Evolutionary conservation across 208 protist genomes (phyloP).

Genomic region (Leishmania lainsoni): DNA sequence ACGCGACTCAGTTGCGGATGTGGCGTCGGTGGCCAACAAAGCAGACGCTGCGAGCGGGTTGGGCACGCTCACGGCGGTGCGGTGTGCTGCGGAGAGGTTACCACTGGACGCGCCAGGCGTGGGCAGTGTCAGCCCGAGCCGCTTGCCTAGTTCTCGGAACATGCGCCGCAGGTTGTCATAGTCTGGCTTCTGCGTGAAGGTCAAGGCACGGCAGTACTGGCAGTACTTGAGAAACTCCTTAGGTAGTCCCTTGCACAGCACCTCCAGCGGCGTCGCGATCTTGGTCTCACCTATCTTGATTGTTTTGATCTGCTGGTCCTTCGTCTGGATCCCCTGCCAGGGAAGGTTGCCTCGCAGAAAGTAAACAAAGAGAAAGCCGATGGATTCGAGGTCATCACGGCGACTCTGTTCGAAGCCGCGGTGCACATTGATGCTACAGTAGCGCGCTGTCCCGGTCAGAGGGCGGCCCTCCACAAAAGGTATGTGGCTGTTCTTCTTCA

Average conservation of each 20-base stretch:
- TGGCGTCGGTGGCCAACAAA: neutral
- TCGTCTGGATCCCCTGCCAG: conserved; percentile 92
- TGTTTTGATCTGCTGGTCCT: conserved; percentile 77
- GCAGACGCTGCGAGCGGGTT: conserved; percentile 18
- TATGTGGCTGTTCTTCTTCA: conserved; percentile 96
- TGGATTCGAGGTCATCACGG: conserved; percentile 94
- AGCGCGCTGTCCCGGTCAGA: conserved; percentile 99
- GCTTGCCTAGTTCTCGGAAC: conserved; percentile 53
- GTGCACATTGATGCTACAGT: conserved; percentile 99
- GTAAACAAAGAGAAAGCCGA: conserved; percentile 94
- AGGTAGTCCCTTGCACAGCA: conserved; percentile 71
- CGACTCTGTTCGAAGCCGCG: conserved; percentile 96
- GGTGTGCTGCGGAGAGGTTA: neutral
- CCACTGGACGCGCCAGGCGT: neutral
- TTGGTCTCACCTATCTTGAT: conserved; percentile 87
- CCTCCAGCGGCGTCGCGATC: conserved; percentile 64
- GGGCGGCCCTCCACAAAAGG: conserved; percentile 98
- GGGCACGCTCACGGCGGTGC: conserved; percentile 5
- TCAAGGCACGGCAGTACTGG: conserved; percentile 74
- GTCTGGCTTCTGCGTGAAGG: conserved; percentile 79
- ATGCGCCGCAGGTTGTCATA: conserved; percentile 79
- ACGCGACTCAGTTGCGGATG: conserved; percentile 14
- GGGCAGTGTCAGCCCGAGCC: conserved; percentile 31
- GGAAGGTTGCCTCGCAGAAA: conserved; percentile 92
- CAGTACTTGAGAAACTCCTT: conserved; percentile 71